Conservation (phyloP, 2,329 filamentous ascomycete genomes). For the Arthrobotrys musiformis region DNA sequence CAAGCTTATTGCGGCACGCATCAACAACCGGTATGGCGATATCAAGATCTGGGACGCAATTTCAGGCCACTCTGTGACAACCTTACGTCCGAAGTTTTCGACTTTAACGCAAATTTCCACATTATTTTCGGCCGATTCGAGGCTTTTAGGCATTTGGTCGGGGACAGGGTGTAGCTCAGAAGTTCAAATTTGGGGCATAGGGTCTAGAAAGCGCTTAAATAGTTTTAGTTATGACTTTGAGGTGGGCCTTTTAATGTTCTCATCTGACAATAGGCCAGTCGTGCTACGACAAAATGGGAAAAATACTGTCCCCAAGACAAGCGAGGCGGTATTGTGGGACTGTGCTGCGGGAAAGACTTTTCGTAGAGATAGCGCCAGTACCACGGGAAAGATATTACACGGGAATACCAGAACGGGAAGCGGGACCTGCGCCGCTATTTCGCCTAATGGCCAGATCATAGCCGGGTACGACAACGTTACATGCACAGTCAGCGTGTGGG, state of each 20-base stretch:
- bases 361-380: too few relatives aligned
- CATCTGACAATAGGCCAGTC: neutral
- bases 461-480: too few relatives aligned
- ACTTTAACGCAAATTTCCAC: too few relatives aligned
- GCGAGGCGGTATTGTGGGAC: too few relatives aligned
- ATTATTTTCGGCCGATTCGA: neutral
- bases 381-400: too few relatives aligned
- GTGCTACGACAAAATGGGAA: neutral
- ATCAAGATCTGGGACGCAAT: neutral
- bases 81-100: too few relatives aligned
- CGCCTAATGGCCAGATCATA: too few relatives aligned
- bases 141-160: neutral
- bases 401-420: too few relatives aligned
- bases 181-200: neutral
- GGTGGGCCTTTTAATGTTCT: neutral
- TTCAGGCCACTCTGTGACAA: neutral
- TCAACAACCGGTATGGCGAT: neutral
- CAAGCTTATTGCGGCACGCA: neutral
- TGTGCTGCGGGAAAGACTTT: too few relatives aligned
- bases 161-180: neutral
- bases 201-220: neutral
- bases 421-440: too few relatives aligned
- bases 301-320: too few relatives aligned
- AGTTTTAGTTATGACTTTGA: neutral
- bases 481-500: too few relatives aligned